Evolutionary conservation across 2,329 filamentous ascomycete species (phyloP), one percentile per base, ranked within the genome.

Genomic region (Ambrosiella xylebori): DNA sequence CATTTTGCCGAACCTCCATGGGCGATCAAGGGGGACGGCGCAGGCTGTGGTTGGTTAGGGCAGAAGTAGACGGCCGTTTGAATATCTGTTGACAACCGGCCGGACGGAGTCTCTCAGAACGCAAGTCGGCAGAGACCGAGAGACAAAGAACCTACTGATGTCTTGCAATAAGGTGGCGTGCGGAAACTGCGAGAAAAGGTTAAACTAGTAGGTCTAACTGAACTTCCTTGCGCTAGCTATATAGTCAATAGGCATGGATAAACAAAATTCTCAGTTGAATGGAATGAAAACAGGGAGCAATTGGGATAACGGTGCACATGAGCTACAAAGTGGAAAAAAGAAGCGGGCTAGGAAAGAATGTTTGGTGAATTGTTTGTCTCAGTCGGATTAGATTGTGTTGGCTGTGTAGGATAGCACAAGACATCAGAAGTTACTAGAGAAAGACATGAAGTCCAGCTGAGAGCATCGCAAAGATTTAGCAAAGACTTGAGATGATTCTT

Each of bases 1-100:
- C 79, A 81, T 82, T 65, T 70, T 73, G 65, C 36, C 51, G 38
- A 54, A 57, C 67, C 69, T 73, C 77, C 77, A 80, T 80, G 73
- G 73, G 72, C 69, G 59, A 38, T 40, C 38, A 40, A 41, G 40
- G 40, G 36, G 35, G 44, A 27, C 13, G 39, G 52, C 13, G 45
- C 37, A 15, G 39, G 56, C 11, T 36, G 15, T 50, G 6, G n/a
- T 7, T 1, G 6, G 51, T 7, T 36, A n/a, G 19, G 37, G 37
- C 11, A 27, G 12, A 54, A 17, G 35, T 13, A 41, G 27, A 15
- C 15, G 12, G n/a, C 37, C 15, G 15, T 13, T 38, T 54, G 40
- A 38, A 41, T 41, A 12, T 15, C 27, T 9, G 47, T 9, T 2
- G 17, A 9, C 12, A 49, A n/a, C 47, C 39, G 41, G 53, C 13